Percentiles rank a stretch among this genome's conserved stretches.
Conservation (phyloP, 345 rosid genomes). For the Passiflora organensis region DNA sequence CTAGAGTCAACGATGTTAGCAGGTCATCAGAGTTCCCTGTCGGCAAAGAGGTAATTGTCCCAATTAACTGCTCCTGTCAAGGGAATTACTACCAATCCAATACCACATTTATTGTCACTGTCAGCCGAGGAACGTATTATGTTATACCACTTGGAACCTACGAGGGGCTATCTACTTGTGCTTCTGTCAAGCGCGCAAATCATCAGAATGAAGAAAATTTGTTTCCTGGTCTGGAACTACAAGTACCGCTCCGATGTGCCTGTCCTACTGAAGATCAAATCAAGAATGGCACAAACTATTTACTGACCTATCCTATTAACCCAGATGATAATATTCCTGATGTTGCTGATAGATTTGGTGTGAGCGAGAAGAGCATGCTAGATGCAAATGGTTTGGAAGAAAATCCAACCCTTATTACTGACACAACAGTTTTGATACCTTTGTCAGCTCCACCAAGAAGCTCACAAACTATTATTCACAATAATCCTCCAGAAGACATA, state of each 20-base stretch:
- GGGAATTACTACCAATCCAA: conserved; percentile 32
- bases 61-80: conserved; percentile 35
- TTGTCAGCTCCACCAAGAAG: conserved; percentile 30
- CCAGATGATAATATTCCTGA: conserved; percentile 22
- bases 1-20: conserved; percentile 35
- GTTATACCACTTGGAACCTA: conserved; percentile 20
- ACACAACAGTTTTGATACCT: conserved; percentile 49
- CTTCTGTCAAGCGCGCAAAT: conserved; percentile 26
- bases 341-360: conserved; percentile 36
- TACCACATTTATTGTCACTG: conserved; percentile 16
- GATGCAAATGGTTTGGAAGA: conserved; percentile 34
- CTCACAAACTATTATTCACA: conserved; percentile 27
- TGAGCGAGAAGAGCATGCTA: conserved; percentile 18
- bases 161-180: conserved; percentile 37
- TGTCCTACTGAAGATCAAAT: conserved; percentile 42
- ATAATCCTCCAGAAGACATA: neutral
- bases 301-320: conserved; percentile 35
- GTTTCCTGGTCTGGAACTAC: conserved; percentile 17
- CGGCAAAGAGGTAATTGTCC: conserved; percentile 37
- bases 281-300: conserved; percentile 28
- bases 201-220: conserved; percentile 1
- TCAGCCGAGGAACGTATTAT: conserved; percentile 12
- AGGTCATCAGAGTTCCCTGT: conserved; percentile 19
- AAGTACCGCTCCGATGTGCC: conserved; percentile 44
- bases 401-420: conserved; percentile 21